Base-by-base conservation (phyloP, 768 basidiomycete species). In the Rhizopogon vinicolor region DNA sequence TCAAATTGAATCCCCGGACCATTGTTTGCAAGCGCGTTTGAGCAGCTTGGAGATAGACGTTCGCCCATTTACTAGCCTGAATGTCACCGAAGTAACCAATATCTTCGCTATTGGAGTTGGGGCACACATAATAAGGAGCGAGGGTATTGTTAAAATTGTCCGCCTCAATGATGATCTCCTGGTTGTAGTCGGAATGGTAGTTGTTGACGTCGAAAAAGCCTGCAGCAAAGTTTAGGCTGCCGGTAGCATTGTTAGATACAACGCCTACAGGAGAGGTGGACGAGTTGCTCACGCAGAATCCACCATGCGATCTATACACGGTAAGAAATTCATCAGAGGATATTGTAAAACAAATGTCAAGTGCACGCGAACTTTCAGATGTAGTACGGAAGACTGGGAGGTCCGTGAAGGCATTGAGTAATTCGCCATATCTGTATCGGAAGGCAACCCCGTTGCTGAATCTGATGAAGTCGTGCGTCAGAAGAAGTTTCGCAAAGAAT, bases 301-400 rank as follows among this genome's bases (percentile, higher is more conserved):
- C 9, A 69, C 54, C 70, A 72, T 73, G n/a, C 71, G 66, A 9
- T 65, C 68, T 68, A 39, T 52, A 16, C 1, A 25, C 40, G 5
- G 10, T 1, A 37, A 37, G 5, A 5, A 49, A 49, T 7, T 2
- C 1, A 22, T 49, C 19, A 49, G 48, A 49, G 48, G 1, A 1
- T 7, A 16, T 37, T 16, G 19, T 49, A 9, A 22, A 37, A 25
- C 9, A 31, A 8, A 35, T 5, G 25, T n/a, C 18, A 18, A 48
- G 13, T 18, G 37, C 4, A n/a, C 16, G 12, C 35, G 31, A 45
- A 68, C 74, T 73, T 68, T 78, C 70, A 5, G 71, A 72, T 12
- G 75, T 77, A 1, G 75, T 81, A 9, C 79, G 68, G 63, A 79
- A 81, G 10, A 82, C 80, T n/a, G 79, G 79, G 1, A 79, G 65